phyloP scores from a whole-genome alignment of 2,329 filamentous ascomycete genomes.

The Ascochyta rabiei region DNA sequence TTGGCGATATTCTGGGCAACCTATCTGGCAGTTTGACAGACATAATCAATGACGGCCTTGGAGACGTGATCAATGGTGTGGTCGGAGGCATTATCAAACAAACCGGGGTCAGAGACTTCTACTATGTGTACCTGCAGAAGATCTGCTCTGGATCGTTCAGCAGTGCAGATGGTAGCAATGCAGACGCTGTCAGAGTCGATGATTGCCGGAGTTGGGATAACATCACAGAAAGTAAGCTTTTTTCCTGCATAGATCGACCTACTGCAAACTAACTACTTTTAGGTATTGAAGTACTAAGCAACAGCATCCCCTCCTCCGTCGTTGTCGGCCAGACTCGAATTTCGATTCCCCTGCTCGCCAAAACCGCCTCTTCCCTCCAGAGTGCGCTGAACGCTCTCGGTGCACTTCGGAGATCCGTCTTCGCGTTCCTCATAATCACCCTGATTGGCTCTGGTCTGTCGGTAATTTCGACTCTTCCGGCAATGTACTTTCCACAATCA shows the following conservation, averaged over 20 bases:
- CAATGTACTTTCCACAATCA: slow-evolving; percentile 29
- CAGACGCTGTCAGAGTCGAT: not conserved
- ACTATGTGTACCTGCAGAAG: slow-evolving; percentile 20
- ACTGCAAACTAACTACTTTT: not conserved
- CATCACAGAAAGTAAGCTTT: slow-evolving; percentile 3
- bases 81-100: slow-evolving; percentile 11
- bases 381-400: slow-evolving; percentile 4
- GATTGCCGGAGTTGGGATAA: slow-evolving; percentile 22
- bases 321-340: slow-evolving; percentile 22
- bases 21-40: slow-evolving; percentile 19
- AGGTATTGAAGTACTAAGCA: slow-evolving; percentile 14
- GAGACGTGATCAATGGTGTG: slow-evolving; percentile 16
- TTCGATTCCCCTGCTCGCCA: slow-evolving; percentile 22
- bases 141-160: slow-evolving; percentile 12
- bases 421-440: slow-evolving; percentile 28
- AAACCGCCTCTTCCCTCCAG: slow-evolving; percentile 11
- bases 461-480: slow-evolving; percentile 18
- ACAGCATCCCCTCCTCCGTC: slow-evolving; percentile 18
- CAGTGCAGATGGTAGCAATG: not conserved
- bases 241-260: not conserved
- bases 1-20: slow-evolving; percentile 7
- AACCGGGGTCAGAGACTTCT: slow-evolving; percentile 17
- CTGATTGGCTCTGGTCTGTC: slow-evolving; percentile 20
- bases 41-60: slow-evolving; percentile 16
- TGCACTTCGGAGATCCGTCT: slow-evolving; percentile 14